Evolutionary conservation across 1,284 basidiomycete genomes (phyloP).

Genomic region (Clitocybe nebularis): DNA sequence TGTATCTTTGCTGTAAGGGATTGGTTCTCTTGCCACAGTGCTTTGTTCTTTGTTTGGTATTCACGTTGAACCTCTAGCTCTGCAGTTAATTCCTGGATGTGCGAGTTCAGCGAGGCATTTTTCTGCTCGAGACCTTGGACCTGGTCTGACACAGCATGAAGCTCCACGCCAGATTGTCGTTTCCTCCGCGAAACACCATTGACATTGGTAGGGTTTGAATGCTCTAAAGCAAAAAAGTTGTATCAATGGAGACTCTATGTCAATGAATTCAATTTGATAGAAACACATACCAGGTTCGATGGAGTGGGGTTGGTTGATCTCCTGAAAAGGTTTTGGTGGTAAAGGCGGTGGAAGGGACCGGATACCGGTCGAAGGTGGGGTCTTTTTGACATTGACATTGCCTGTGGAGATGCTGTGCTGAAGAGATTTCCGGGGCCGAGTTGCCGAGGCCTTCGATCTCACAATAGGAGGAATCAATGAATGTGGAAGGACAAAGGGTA

Average conservation of each 20-base stretch:
- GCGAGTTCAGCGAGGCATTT: constrained; percentile 9
- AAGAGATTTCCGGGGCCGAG: too few relatives aligned
- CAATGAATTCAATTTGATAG: too few relatives aligned
- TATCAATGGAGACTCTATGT: too few relatives aligned
- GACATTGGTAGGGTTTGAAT: too few relatives aligned
- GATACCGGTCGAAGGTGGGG: not conserved
- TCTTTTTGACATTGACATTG: not conserved
- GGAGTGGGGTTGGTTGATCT: too few relatives aligned
- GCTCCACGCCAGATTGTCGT: too few relatives aligned
- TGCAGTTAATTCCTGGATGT: constrained; percentile 11
- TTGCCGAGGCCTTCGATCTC: constrained; percentile 30
- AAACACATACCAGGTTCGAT: too few relatives aligned
- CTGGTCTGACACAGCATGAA: not conserved
- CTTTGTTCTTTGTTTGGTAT: constrained; percentile 16
- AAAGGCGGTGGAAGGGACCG: not conserved
- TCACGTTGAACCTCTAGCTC: constrained; percentile 8
- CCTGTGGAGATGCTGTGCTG: too few relatives aligned
- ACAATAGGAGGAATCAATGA: constrained; percentile 78
- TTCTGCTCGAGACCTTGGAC: too few relatives aligned
- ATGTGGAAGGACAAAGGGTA: constrained; percentile 69
- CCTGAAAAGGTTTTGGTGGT: not conserved
- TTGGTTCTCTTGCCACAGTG: constrained; percentile 23
- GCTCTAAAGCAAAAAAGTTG: too few relatives aligned
- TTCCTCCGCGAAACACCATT: too few relatives aligned
- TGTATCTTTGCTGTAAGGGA: constrained; percentile 22